Percentiles rank a stretch among this genome's conserved stretches.
Conservation (phyloP, 768 basidiomycete genomes). For the Mrakia hoshinonis region DNA sequence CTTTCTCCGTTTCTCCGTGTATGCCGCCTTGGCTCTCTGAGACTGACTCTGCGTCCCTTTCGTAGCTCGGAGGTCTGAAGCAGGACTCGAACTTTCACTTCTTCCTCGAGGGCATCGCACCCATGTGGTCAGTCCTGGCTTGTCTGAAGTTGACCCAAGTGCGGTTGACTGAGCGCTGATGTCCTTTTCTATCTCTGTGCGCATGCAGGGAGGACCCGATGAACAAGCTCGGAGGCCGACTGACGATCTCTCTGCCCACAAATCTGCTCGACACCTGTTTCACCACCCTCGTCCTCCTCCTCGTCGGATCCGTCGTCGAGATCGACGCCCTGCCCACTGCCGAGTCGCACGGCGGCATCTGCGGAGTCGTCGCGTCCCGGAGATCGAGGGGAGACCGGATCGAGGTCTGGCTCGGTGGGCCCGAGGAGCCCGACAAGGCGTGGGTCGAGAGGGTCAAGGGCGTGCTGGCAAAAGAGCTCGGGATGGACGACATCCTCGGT, state of each 20-base stretch:
- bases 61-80: slow-evolving; percentile 14
- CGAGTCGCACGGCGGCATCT: slow-evolving; percentile 11
- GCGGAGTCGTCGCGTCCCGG: slow-evolving; percentile 15
- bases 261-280: slow-evolving; percentile 2
- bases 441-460: slow-evolving; percentile 19
- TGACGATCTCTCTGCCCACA: slow-evolving; percentile 11
- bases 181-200: background rate
- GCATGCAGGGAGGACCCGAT: slow-evolving; percentile 15
- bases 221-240: slow-evolving; percentile 14
- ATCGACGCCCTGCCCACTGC: slow-evolving; percentile 14
- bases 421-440: background rate
- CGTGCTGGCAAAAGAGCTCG: slow-evolving; percentile 8
- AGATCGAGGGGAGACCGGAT: slow-evolving; percentile 16
- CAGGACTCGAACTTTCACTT: slow-evolving; percentile 19
- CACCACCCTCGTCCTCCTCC: slow-evolving; percentile 22
- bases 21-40: background rate
- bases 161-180: too few species aligned
- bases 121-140: slow-evolving; percentile 15
- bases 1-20: too few species aligned
- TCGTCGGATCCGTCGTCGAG: slow-evolving; percentile 21
- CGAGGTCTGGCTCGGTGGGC: slow-evolving; percentile 20
- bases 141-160: background rate
- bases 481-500: background rate
- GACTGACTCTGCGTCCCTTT: background rate
- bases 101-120: slow-evolving; percentile 15